These are phyloP conservation scores for Yamagishiella unicocca DNA, from an alignment of 139 green algal species.

Conservation along the genomic window DNA sequence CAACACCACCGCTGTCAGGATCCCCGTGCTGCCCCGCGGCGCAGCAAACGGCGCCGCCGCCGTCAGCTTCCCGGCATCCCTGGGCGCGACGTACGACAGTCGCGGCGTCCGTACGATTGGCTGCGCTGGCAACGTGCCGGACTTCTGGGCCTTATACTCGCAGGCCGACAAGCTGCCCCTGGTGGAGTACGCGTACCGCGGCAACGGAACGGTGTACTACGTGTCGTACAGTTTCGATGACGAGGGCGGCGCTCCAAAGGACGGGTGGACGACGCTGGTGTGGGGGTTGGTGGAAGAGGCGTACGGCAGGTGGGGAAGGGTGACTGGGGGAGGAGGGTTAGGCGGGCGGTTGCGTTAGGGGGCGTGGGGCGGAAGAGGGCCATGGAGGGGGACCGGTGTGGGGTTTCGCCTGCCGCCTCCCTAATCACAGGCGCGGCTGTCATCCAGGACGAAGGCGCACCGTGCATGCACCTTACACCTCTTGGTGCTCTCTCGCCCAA, in stretches of 20 bases:
- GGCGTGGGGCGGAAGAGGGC: too few relatives aligned
- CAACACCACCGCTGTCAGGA: neutral
- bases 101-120: neutral
- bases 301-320: constrained; percentile 22
- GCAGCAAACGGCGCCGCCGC: neutral
- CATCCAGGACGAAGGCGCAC: too few relatives aligned
- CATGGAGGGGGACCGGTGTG: too few relatives aligned
- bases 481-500: too few relatives aligned
- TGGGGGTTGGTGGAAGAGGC: neutral
- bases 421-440: too few relatives aligned
- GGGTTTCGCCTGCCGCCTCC: too few relatives aligned
- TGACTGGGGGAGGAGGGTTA: too few relatives aligned
- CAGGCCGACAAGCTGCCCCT: neutral
- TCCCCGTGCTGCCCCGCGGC: neutral
- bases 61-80: neutral
- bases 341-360: too few relatives aligned
- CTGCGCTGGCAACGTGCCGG: neutral
- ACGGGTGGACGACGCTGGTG: constrained; percentile 8
- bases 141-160: neutral
- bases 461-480: too few relatives aligned
- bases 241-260: constrained; percentile 22
- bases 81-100: constrained; percentile 5
- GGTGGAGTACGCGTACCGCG: neutral
- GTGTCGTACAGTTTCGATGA: constrained; percentile 35
- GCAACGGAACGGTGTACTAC: neutral